Evolutionary conservation across 495 filamentous ascomycete species (phyloP).

Genomic region (Penicillium cosmopolitanum): DNA sequence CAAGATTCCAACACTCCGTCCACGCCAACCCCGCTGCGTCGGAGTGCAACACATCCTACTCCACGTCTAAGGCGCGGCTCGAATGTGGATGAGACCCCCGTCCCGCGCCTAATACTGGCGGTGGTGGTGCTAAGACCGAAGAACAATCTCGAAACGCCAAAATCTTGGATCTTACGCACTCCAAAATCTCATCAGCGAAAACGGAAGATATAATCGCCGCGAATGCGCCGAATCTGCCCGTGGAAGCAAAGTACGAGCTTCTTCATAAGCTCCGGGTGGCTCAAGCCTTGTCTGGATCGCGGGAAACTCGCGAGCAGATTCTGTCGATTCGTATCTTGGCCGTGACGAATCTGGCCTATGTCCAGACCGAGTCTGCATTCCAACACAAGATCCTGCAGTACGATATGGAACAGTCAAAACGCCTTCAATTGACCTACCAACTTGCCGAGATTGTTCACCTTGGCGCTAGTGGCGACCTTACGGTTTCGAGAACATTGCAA

Average conservation of each 20-base stretch:
- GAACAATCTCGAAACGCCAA: conserved; percentile 55
- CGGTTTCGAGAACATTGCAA: conserved; percentile 74
- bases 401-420: conserved; percentile 88
- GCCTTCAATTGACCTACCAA: conserved; percentile 89
- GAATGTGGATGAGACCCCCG: conserved; percentile 58
- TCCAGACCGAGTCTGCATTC: conserved; percentile 78
- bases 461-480: conserved; percentile 63
- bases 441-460: conserved; percentile 87
- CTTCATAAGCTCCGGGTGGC: conserved; percentile 82
- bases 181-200: conserved; percentile 60
- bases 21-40: conserved; percentile 56
- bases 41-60: conserved; percentile 57
- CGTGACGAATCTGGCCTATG: conserved; percentile 89
- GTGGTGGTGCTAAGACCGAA: conserved; percentile 29
- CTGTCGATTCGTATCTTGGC: conserved; percentile 82
- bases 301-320: conserved; percentile 70
- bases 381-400: conserved; percentile 81
- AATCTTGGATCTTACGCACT: conserved; percentile 71
- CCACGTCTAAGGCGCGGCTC: conserved; percentile 51
- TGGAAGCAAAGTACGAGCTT: conserved; percentile 78
- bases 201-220: conserved; percentile 69
- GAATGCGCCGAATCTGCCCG: conserved; percentile 67
- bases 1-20: conserved; percentile 36
- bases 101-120: conserved; percentile 30
- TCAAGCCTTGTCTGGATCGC: conserved; percentile 69